Evolutionary conservation across 2,329 filamentous ascomycete genomes (phyloP).

Genomic region (Colletotrichum spinosum): DNA sequence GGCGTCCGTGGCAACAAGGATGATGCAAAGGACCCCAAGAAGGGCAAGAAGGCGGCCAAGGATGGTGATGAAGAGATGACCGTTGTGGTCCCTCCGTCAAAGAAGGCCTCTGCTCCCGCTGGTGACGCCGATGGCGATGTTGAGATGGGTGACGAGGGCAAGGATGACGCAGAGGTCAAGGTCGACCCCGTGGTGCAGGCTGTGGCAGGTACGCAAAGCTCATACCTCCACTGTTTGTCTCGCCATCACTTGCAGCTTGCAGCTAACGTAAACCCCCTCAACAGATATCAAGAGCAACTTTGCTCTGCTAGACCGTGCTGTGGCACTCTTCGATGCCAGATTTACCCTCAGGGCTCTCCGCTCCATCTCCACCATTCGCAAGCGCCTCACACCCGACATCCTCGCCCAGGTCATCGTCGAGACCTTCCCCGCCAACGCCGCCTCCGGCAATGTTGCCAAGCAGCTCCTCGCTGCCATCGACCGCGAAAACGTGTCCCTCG

Average conservation of each 20-base stretch:
- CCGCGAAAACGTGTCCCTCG: conserved; percentile 73
- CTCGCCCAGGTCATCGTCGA: conserved; percentile 84
- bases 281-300: conserved; percentile 97
- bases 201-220: conserved; percentile 64
- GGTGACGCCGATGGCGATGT: conserved; percentile 77
- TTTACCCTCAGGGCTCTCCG: conserved; percentile 94
- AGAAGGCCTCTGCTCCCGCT: conserved; percentile 67
- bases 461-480: conserved; percentile 78
- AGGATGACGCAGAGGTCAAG: conserved; percentile 63
- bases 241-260: neutral
- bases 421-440: conserved; percentile 74
- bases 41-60: conserved; percentile 72
- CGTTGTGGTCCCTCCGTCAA: conserved; percentile 80
- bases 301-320: conserved; percentile 88
- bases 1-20: conserved; percentile 66
- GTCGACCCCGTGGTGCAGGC: conserved; percentile 71
- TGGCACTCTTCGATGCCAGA: conserved; percentile 91
- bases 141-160: conserved; percentile 73
- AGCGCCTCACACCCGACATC: conserved; percentile 86
- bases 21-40: conserved; percentile 78
- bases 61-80: conserved; percentile 85
- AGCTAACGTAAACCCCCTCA: conserved; percentile 40
- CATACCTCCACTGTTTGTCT: neutral
- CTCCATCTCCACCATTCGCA: conserved; percentile 95
- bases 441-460: conserved; percentile 74